Evolutionary conservation across 164 flowering plant species (phyloP), one percentile per base, ranked within the genome.

Genomic region (Vitis rotundifolia): DNA sequence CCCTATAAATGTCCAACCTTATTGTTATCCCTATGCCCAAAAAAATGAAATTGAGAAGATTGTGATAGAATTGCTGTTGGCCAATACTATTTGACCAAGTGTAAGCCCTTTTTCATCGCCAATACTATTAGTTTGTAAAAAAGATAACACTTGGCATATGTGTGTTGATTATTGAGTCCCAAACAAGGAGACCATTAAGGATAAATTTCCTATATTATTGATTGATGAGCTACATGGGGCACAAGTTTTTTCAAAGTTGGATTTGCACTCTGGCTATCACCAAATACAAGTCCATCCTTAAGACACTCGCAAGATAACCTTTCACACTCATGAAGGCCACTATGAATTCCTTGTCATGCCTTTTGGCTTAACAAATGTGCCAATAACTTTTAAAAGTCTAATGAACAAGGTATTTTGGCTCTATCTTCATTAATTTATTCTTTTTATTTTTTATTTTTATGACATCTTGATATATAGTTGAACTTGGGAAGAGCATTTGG

Each of bases 281-380:
- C 59, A 69, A 28, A 61, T 69, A 13, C 2, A 26, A 44, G 8
- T 0, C 8, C 4, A 11, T 8, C 3, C n/a, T n/a, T n/a, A n/a
- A n/a, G 67, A 70, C 16, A 18, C 37, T 26, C 11, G 31, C 1
- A 70, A 70, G 31, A 70, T 61, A 3, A 53, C 73, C 2, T 70
- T 70, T 18, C 1, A 67, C 60, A 59, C 49, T n/a, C n/a, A n/a
- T n/a, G n/a, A n/a, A n/a, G n/a, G n/a, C n/a, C n/a, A n/a, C n/a
- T n/a, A n/a, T n/a, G 64, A 68, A 48, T 70, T 61, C 9, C 9
- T 50, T 11, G 72, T 70, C 0, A 70, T 50, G 72, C 72, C 66
- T 22, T 70, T 70, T 51, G 72, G 72, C 1, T 14, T 70, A 3
- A 70, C 66, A 0, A 70, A 70, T 47, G 73, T 61, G 0, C 73